phyloP scores from a whole-genome alignment of 768 basidiomycete genomes.

The Leccinum ochraceum region DNA sequence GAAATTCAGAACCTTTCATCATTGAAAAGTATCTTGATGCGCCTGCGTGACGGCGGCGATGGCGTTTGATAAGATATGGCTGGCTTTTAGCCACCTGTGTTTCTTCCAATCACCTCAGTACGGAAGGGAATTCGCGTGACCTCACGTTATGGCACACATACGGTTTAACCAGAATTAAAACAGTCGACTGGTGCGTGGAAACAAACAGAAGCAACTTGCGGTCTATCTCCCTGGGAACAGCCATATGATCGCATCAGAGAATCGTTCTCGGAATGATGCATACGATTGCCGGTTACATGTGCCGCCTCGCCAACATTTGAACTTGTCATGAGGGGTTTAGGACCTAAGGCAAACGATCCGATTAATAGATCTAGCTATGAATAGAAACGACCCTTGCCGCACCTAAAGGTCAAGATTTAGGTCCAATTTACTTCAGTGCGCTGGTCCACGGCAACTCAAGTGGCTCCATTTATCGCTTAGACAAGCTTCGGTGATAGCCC shows the following conservation, averaged over 20 bases:
- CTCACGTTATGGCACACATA: not conserved
- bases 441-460: not conserved
- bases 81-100: not conserved
- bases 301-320: conserved; percentile 12
- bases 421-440: not conserved
- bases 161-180: not conserved
- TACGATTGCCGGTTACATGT: conserved; percentile 7
- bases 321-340: not conserved
- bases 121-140: not conserved
- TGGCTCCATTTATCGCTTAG: conserved; percentile 9
- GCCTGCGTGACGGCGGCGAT: not conserved
- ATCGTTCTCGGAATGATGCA: conserved; percentile 25
- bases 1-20: too few species aligned
- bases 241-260: conserved; percentile 14
- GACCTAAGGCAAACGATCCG: not conserved
- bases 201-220: conserved; percentile 14
- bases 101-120: not conserved
- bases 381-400: not conserved
- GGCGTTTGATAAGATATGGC: not conserved
- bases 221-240: conserved; percentile 26
- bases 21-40: not conserved
- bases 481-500: not conserved
- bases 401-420: not conserved
- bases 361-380: not conserved
- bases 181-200: conserved; percentile 11